phyloP scores from a whole-genome alignment of 2,329 filamentous ascomycete species.

The Cytospora paraplurivora region DNA sequence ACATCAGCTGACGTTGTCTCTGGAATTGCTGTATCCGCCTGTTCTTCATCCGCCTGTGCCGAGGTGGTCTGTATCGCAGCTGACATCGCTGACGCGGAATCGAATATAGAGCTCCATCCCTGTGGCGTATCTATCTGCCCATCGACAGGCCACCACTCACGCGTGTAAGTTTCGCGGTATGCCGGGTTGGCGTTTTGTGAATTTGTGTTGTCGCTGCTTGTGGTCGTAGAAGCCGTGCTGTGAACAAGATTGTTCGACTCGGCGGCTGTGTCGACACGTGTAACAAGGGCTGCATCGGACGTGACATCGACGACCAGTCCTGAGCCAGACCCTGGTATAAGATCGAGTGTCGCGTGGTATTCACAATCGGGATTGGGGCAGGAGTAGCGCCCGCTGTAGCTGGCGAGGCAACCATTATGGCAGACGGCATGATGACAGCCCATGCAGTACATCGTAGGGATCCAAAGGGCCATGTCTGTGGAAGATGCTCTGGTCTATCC shows the following conservation, averaged over 20 bases:
- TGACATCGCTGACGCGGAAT: background rate
- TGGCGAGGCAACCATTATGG: background rate
- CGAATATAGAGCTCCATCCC: background rate
- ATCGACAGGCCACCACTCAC: background rate
- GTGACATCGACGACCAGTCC: background rate
- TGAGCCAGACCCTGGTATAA: background rate
- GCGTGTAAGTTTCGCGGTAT: background rate
- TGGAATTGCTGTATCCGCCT: fast-evolving
- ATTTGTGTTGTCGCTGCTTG: background rate
- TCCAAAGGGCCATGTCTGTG: background rate
- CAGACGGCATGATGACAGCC: constrained; percentile 5
- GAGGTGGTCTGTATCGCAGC: background rate
- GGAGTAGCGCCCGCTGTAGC: background rate
- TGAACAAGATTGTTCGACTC: no score
- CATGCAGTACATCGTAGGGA: constrained; percentile 1
- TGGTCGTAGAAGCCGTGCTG: no score
- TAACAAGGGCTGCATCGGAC: no score
- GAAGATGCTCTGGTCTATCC: background rate
- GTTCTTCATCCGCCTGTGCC: no score
- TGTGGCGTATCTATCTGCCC: background rate
- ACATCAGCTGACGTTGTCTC: background rate
- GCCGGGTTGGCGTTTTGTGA: background rate
- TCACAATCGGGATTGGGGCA: constrained; percentile 16
- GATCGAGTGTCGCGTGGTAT: constrained; percentile 1
- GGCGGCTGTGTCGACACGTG: no score